Percentiles rank a stretch among this genome's conserved stretches.
Evolutionary conservation across 73 alveolate species (phyloP).

Genomic region (Durusdinium trenchii): DNA sequence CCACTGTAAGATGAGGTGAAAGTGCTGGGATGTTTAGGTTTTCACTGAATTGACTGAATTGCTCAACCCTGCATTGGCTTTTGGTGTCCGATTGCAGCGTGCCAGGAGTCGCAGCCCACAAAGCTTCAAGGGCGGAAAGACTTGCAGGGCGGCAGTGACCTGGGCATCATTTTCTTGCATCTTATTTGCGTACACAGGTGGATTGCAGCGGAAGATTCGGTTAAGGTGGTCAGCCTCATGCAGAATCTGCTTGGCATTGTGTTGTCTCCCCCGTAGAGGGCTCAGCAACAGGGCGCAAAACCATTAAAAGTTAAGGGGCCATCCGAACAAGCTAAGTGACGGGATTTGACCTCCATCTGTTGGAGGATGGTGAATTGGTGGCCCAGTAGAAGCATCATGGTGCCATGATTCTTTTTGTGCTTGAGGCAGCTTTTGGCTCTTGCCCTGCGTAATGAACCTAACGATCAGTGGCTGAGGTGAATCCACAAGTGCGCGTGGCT

Average conservation of each 20-base stretch:
- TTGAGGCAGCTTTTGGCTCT: neutral
- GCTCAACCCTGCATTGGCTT: no score
- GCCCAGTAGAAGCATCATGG: neutral
- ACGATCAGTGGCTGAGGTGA: neutral
- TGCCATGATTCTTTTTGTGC: neutral
- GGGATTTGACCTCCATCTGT: neutral
- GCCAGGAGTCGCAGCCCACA: no score
- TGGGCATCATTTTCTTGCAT: no score
- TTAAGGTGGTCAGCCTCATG: no score
- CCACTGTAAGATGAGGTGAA: no score
- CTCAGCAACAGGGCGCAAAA: neutral
- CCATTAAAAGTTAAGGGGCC: neutral
- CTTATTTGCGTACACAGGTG: no score
- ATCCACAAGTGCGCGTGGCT: slow-evolving; percentile 86
- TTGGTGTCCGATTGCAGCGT: no score
- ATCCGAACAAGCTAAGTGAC: neutral
- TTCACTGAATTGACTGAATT: no score
- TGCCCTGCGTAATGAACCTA: neutral
- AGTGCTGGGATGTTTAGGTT: no score
- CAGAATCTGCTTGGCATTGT: slow-evolving; percentile 25
- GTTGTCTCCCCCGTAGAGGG: neutral
- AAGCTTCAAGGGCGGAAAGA: no score
- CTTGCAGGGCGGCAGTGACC: no score
- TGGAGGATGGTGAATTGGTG: neutral
- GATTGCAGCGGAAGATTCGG: no score